Percentiles rank a stretch among this genome's conserved stretches.
Conservation (phyloP, 441 rosid species). For the Metrosideros polymorpha region DNA sequence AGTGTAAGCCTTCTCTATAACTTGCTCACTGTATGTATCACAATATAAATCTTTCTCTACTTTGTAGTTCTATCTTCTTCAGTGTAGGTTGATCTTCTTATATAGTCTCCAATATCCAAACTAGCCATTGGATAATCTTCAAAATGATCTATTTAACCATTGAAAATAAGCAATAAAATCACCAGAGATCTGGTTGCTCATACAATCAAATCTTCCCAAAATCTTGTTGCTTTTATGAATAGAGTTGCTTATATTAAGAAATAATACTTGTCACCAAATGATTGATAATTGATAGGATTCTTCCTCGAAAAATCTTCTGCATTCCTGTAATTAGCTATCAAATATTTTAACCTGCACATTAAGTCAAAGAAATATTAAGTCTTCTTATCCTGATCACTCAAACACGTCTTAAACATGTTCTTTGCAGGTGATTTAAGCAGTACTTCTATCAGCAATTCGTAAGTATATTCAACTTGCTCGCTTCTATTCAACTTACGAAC, state of each 20-base stretch:
- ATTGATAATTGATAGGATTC: background rate
- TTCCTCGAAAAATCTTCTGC: background rate
- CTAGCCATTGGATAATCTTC: background rate
- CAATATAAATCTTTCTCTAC: background rate
- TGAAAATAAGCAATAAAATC: background rate
- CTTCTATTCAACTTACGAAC: background rate
- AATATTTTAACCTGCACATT: background rate
- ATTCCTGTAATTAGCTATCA: background rate
- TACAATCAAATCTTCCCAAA: background rate
- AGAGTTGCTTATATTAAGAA: background rate
- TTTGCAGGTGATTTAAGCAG: background rate
- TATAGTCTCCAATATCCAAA: background rate
- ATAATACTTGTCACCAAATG: background rate
- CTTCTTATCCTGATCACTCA: background rate
- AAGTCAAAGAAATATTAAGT: accelerated
- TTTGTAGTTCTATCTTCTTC: background rate
- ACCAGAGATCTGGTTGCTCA: background rate
- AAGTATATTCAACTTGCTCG: background rate
- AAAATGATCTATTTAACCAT: background rate
- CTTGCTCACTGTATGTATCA: background rate
- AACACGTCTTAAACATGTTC: background rate
- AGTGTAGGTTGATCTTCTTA: background rate
- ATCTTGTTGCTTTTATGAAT: background rate
- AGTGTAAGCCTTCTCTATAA: background rate
- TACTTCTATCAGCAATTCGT: background rate